A percentile compares a stretch with the other conserved stretches of the same genome.
These are phyloP conservation scores for Physcomitrium patens DNA, from an alignment of 225 moss, liverwort and hornwort genomes.

Conservation along the genomic window DNA sequence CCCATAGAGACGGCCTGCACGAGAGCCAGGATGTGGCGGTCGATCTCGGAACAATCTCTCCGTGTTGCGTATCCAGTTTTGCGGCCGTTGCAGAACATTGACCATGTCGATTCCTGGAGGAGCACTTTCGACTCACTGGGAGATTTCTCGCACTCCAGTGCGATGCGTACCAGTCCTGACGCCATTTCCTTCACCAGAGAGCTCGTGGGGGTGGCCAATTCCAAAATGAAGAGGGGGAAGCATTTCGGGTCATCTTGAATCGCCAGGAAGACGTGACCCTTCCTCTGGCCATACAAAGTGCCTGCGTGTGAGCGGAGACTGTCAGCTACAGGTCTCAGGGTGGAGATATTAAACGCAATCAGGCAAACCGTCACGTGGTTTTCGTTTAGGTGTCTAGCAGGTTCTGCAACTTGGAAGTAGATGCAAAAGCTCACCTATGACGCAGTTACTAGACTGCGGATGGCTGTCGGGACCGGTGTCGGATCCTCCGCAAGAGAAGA, in stretches of 20 bases:
- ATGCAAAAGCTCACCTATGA: conserved; percentile 43
- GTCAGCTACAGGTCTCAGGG: no score
- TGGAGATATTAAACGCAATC: no score
- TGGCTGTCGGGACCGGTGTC: conserved; percentile 37
- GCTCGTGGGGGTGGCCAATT: conserved; percentile 78
- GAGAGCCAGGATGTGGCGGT: conserved; percentile 79
- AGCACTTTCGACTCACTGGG: conserved; percentile 59
- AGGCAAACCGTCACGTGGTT: no score
- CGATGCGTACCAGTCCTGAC: conserved; percentile 87
- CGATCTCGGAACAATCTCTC: conserved; percentile 76
- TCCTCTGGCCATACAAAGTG: conserved; percentile 84
- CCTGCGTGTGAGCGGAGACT: conserved; percentile 39
- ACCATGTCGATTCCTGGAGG: conserved; percentile 89
- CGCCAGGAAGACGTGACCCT: conserved; percentile 85
- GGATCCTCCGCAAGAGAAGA: conserved; percentile 56
- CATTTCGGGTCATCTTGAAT: conserved; percentile 91
- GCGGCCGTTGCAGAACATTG: conserved; percentile 93
- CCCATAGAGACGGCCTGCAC: conserved; percentile 97
- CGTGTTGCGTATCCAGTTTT: conserved; percentile 85
- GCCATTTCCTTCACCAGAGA: conserved; percentile 96
- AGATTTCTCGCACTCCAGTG: conserved; percentile 84
- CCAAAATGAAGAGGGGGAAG: conserved; percentile 76
- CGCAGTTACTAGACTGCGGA: conserved; percentile 41
- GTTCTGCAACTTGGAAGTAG: no score
- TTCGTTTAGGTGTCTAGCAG: no score